These are phyloP conservation scores for Anisodus tanguticus DNA, from an alignment of 257 asterid genomes.

Conservation along the genomic window DNA sequence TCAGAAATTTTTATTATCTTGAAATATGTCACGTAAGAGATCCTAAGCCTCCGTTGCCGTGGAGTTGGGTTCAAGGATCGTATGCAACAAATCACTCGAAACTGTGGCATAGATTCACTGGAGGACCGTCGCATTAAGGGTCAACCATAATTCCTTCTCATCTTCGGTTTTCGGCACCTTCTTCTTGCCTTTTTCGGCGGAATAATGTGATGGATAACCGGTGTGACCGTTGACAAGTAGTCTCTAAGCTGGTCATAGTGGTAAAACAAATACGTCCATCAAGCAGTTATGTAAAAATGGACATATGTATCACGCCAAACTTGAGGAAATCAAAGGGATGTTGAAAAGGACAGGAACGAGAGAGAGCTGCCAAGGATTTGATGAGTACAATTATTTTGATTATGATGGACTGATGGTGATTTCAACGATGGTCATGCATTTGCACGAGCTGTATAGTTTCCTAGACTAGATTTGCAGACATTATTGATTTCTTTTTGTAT, in stretches of 20 bases:
- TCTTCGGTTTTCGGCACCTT: too few species aligned
- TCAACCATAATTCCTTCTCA: too few species aligned
- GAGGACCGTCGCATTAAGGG: too few species aligned
- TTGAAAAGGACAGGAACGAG: conserved; percentile 47
- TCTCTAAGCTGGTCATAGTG: not conserved
- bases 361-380: not conserved
- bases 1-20: too few species aligned
- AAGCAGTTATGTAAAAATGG: not conserved
- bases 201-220: too few species aligned
- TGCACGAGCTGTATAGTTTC: conserved; percentile 15
- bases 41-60: too few species aligned
- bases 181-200: too few species aligned
- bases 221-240: not conserved
- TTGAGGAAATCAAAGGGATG: conserved; percentile 32
- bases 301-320: conserved; percentile 36
- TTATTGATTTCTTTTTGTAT: not conserved
- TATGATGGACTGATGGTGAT: conserved; percentile 31
- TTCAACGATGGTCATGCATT: conserved; percentile 44
- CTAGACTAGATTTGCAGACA: conserved; percentile 2
- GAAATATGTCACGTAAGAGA: too few species aligned
- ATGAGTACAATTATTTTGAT: conserved; percentile 2
- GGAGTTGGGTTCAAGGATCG: too few species aligned
- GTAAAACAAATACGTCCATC: not conserved
- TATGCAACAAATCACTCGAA: too few species aligned
- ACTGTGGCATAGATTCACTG: too few species aligned